A percentile compares a stretch with the other conserved stretches of the same genome.
These are phyloP conservation scores for Xylariaceae sp. DNA, from an alignment of 2,329 filamentous ascomycete genomes.

Conservation along the genomic window DNA sequence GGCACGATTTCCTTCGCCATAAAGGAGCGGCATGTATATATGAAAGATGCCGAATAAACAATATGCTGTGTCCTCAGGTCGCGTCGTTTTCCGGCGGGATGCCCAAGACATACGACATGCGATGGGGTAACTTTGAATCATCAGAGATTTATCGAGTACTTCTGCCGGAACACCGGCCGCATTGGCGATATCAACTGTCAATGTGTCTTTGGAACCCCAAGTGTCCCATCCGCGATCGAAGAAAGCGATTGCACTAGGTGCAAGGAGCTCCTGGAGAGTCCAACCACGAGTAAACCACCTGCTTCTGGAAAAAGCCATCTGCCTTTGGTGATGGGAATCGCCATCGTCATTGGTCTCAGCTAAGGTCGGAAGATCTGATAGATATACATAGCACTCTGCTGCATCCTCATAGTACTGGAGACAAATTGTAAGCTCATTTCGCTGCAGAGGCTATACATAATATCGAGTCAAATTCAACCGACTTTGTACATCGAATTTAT, in stretches of 20 bases:
- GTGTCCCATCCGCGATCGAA: neutral
- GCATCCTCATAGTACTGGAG: neutral
- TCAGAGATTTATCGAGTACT: neutral
- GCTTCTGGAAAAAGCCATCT: neutral
- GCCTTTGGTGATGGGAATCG: neutral
- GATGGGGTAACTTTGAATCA: neutral
- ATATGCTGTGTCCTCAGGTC: constrained; percentile 1
- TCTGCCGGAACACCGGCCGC: neutral
- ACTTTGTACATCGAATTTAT: neutral
- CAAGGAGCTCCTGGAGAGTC: neutral
- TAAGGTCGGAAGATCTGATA: neutral
- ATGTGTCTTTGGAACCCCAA: neutral
- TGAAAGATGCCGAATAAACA: neutral
- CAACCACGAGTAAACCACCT: neutral
- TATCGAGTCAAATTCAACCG: neutral
- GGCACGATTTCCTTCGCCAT: neutral
- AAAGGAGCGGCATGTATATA: constrained; percentile 1
- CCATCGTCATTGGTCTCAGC: neutral
- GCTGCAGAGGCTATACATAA: neutral
- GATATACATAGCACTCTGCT: neutral
- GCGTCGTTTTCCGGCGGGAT: neutral
- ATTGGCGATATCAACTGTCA: neutral
- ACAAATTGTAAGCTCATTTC: neutral
- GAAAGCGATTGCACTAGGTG: neutral
- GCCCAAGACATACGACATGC: constrained; percentile 3